Evolutionary conservation across 805 yeast genomes (phyloP).

Genomic region (Barnettozyma californica): DNA sequence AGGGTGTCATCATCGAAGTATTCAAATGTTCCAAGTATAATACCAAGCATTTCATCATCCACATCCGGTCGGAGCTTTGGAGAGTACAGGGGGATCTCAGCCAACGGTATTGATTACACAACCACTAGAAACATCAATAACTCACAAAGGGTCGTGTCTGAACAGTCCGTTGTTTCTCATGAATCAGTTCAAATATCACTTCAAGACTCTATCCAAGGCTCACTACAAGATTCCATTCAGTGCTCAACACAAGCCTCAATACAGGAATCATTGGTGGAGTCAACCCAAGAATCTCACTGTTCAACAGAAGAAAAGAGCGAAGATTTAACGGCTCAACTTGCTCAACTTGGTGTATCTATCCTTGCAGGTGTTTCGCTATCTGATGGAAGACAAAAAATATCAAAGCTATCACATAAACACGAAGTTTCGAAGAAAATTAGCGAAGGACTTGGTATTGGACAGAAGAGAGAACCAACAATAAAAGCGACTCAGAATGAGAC

Average conservation of each 20-base stretch:
- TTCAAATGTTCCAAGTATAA: neutral
- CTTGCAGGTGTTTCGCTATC: neutral
- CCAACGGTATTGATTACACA: neutral
- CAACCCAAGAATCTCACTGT: neutral
- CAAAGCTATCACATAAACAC: neutral
- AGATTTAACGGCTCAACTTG: slow-evolving; percentile 3
- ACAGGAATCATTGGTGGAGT: too few species aligned
- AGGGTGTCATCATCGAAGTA: neutral
- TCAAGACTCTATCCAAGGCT: slow-evolving; percentile 16
- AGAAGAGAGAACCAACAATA: neutral
- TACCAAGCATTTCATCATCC: neutral
- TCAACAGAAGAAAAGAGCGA: neutral
- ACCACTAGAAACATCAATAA: neutral
- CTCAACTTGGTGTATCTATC: slow-evolving; percentile 4
- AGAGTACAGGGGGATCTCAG: neutral
- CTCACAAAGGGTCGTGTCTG: slow-evolving; percentile 1
- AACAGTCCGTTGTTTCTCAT: slow-evolving; percentile 5
- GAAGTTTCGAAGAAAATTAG: neutral
- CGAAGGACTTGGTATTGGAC: neutral
- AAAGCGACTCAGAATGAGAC: neutral
- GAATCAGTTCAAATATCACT: slow-evolving; percentile 13
- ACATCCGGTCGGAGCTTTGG: neutral
- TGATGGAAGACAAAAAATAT: neutral
- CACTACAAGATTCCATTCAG: slow-evolving; percentile 3
- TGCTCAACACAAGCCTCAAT: slow-evolving; percentile 8